Evolutionary conservation across 1,284 basidiomycete genomes (phyloP), one percentile per base, ranked within the genome.

Genomic region (Inonotus obliquus): DNA sequence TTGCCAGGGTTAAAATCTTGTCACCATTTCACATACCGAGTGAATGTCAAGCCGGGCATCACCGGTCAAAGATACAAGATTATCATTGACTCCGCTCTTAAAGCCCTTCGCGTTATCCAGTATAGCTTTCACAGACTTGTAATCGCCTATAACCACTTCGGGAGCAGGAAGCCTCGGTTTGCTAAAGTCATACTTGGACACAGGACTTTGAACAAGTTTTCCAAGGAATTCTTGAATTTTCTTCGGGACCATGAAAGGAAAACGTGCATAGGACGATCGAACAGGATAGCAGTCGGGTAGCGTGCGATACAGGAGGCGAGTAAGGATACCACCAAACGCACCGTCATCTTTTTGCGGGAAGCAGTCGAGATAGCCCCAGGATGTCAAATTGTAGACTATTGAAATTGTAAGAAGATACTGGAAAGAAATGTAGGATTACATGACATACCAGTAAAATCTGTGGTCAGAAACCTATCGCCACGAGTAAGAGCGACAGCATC

Each of bases 281-380:
- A 77, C 72, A 29, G 84, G 82, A 70, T 89, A 94, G 66, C 86
- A 78, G 19, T 82, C 73, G 0, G 91, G 91, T n/a, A 94, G 74
- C 27, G 84, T 84, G 47, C 82, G 78, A 76, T 86, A 84, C 59
- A 94, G 78, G 29, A 94, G 77, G 67, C 81, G 86, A n/a, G 82
- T 84, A 61, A 91, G 77, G 71, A 88, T 79, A 17, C 87, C 89
- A 37, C 89, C 89, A 65, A 80, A 87, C 0, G 89, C 85, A 35
- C 89, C 87, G 65, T 92, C 86, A 52, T 79, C 70, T 47, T 75
- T 69, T 70, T 90, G 80, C 52, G 80, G 78, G 72, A 83, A 82
- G 69, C 83, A 86, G 70, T 92, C 85, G 60, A 85, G 77, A 69
- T 83, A 90, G 45, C 90, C 89, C 89, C 90, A 92, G 3, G 82